Evolutionary conservation across 805 yeast genomes (phyloP).

Genomic region (Sporopachydermia quercuum): DNA sequence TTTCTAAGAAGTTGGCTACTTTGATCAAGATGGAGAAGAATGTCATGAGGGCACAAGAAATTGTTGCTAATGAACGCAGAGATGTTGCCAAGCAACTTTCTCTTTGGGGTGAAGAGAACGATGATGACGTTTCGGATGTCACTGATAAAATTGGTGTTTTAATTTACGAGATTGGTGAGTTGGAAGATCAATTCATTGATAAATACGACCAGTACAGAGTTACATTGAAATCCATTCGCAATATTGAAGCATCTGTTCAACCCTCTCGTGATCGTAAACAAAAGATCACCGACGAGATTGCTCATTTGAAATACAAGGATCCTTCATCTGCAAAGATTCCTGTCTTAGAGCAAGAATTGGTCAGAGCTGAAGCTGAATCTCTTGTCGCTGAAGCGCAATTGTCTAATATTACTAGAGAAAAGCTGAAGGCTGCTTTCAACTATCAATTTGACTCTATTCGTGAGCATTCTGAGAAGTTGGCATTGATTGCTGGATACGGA

Average conservation of each 20-base stretch:
- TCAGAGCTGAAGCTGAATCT: conserved; percentile 84
- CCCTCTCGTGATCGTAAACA: conserved; percentile 80
- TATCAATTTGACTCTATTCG: conserved; percentile 76
- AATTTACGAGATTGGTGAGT: conserved; percentile 69
- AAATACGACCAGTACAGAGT: conserved; percentile 76
- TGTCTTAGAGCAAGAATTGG: conserved; percentile 76
- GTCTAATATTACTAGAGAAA: conserved; percentile 77
- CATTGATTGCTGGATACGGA: conserved; percentile 81
- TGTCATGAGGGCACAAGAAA: conserved; percentile 64
- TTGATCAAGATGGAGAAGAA: conserved; percentile 73
- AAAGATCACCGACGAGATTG: conserved; percentile 74
- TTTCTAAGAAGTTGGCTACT: conserved; percentile 58
- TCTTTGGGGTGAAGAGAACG: conserved; percentile 78
- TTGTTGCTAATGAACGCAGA: conserved; percentile 63
- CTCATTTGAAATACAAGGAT: conserved; percentile 70
- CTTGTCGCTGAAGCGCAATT: conserved; percentile 86
- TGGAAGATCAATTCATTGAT: conserved; percentile 79
- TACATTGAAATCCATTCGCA: conserved; percentile 66
- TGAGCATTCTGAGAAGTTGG: conserved; percentile 76
- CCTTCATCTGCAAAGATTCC: conserved; percentile 70
- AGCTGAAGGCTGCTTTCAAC: conserved; percentile 70
- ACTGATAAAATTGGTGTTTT: conserved; percentile 80
- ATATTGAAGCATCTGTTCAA: conserved; percentile 77
- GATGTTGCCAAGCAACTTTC: conserved; percentile 73
- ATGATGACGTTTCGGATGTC: conserved; percentile 74